phyloP scores from a whole-genome alignment of 371 early-diverging fungal genomes.

The Mortierella sp. region DNA sequence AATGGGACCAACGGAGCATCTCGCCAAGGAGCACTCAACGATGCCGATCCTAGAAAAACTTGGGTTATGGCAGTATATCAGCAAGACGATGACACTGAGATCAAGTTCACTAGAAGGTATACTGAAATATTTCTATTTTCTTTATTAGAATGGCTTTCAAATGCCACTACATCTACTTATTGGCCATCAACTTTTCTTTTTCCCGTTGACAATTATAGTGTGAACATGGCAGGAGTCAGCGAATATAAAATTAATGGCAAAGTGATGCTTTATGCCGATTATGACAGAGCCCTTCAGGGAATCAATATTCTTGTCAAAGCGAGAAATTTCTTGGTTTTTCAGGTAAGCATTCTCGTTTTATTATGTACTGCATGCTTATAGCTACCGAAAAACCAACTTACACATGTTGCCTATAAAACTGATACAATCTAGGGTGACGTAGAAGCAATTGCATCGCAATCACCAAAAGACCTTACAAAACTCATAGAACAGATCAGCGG shows the following conservation, averaged over 20 bases:
- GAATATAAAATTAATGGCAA: conserved; percentile 92
- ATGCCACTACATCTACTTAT: no score
- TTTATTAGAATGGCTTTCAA: background rate
- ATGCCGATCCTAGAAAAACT: conserved; percentile 68
- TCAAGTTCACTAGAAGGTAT: conserved; percentile 73
- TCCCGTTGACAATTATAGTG: conserved; percentile 60
- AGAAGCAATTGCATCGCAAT: conserved; percentile 96
- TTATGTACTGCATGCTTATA: background rate
- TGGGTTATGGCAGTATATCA: conserved; percentile 87
- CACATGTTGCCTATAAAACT: background rate
- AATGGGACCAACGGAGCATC: conserved; percentile 26
- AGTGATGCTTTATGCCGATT: conserved; percentile 76
- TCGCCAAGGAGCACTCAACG: conserved; percentile 56
- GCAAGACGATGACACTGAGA: conserved; percentile 63
- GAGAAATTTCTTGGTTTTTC: conserved; percentile 98
- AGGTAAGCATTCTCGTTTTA: conserved; percentile 63
- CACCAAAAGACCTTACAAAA: conserved; percentile 92
- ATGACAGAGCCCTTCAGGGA: conserved; percentile 83
- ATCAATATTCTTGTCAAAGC: conserved; percentile 96
- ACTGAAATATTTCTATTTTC: background rate
- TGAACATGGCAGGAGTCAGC: conserved; percentile 80
- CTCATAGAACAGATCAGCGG: conserved; percentile 98
- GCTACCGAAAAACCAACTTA: background rate
- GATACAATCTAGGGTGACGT: conserved; percentile 85
- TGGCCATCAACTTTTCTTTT: background rate